A percentile compares a stretch with the other conserved stretches of the same genome.
Conservation (phyloP, 108 stramenopile species). For the Poteriospumella lacustris region DNA sequence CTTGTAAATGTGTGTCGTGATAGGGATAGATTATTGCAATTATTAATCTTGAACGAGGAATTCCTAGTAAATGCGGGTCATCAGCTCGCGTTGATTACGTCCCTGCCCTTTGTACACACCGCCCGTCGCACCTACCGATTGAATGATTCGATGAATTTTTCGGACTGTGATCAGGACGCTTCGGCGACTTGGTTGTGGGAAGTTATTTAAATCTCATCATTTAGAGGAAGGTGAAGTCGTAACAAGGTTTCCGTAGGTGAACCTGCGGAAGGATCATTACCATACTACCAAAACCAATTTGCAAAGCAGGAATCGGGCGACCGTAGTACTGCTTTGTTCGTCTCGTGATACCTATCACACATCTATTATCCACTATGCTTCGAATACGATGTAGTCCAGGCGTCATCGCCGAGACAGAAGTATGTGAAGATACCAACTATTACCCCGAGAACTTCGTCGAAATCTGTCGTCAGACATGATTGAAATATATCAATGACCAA, state of each 20-base stretch:
- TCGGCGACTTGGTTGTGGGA: conserved; percentile 53
- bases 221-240: conserved; percentile 95
- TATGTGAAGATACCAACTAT: no score
- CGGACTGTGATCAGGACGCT: conserved; percentile 64
- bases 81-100: conserved; percentile 91
- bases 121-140: conserved; percentile 99
- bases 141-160: conserved; percentile 92
- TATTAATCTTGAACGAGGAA: conserved; percentile 99
- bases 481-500: conserved; percentile 56
- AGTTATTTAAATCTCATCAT: conserved; percentile 83
- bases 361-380: no score
- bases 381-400: no score
- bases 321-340: no score
- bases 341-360: no score
- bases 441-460: no score
- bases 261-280: conserved; percentile 96
- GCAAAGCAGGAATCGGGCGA: not conserved
- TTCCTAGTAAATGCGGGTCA: conserved; percentile 99
- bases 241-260: conserved; percentile 98
- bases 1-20: conserved; percentile 90
- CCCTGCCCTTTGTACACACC: conserved; percentile 97
- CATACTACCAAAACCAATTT: conserved; percentile 31
- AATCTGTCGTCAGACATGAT: no score
- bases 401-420: no score
- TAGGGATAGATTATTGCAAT: conserved; percentile 99